Conservation (phyloP, 352 stramenopile species). For the Nothophytophthora sp. region DNA sequence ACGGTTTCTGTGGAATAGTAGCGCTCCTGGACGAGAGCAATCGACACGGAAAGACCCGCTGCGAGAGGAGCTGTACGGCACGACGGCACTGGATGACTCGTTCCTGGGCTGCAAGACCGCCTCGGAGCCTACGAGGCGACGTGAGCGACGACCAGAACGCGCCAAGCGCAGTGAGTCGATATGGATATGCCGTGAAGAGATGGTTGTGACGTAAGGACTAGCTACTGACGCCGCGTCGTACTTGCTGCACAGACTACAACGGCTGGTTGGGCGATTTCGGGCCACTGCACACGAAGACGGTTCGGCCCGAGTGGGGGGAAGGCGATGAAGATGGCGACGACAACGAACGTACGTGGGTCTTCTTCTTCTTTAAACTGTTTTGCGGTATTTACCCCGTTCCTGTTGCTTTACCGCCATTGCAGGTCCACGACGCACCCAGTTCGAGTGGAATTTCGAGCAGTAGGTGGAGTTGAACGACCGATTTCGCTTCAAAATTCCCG, state of each 20-base stretch:
- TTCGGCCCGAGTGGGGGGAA: conserved; percentile 51
- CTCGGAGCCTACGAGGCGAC: conserved; percentile 6
- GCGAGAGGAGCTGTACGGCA: conserved; percentile 69
- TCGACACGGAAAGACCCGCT: conserved; percentile 33
- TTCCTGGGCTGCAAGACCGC: conserved; percentile 53
- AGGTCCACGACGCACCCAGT: conserved; percentile 22
- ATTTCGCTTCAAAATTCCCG: neutral
- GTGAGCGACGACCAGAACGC: conserved; percentile 11
- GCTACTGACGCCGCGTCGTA: no score
- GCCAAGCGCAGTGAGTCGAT: conserved; percentile 24
- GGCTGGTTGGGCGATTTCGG: conserved; percentile 80
- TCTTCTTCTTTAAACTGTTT: neutral
- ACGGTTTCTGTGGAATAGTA: neutral
- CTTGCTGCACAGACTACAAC: conserved; percentile 48
- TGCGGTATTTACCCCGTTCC: neutral
- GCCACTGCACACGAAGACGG: conserved; percentile 69
- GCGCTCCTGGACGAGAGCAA: neutral
- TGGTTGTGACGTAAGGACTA: neutral
- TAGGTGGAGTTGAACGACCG: conserved; percentile 17
- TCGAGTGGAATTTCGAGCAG: conserved; percentile 72
- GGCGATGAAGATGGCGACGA: conserved; percentile 22
- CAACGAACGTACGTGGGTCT: conserved; percentile 12
- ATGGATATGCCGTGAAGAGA: neutral
- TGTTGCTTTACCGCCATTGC: neutral
- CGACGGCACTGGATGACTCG: conserved; percentile 36